Base-by-base conservation (phyloP, 768 basidiomycete genomes). In the Krasilnikovozyma curviuscula region DNA sequence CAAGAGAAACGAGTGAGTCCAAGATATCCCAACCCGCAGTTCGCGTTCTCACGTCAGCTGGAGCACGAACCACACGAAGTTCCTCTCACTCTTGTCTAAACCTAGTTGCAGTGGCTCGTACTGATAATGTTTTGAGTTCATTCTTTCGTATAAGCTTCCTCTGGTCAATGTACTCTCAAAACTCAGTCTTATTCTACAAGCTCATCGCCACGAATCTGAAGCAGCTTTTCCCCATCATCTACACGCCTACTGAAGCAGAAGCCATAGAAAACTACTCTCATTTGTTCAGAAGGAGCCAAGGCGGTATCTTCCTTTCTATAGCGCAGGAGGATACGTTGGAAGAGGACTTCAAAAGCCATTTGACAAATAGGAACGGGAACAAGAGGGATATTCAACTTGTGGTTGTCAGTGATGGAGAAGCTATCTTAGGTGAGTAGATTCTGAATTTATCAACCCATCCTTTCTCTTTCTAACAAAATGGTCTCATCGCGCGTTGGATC, bases 181-280 rank as follows among this genome's bases (percentile, higher is more conserved):
- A 39, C 28, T 39, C 25, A 42, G 25, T 79, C 2, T 67, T 88
- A n/a, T 88, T 81, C 65, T 86, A 80, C 62, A 68, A 73, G 4
- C 66, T 89, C 13, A 57, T 81, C 14, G 57, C 67, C 18, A 66
- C 69, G 35, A 70, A 82, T 58, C 64, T 82, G 44, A 67, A 69
- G 45, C 78, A 81, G 58, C 65, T 80, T 40, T 68, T 53, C 13
- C 72, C 72, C 39, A 76, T 86, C 52, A 77, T 85, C 46, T 86
- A 86, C 55, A 85, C 83, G 0, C 81, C 83, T 3, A 82, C 81
- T 4, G 57, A 83, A 74, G 81, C 78, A 5, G 78, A 83, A 40
- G 83, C 83, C 0, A 85, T 86, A 48, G 67, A 76, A 9, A 73
- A 78, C 46, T 88, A 85, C 60, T 86, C 83, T 0, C 81, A 83